These are phyloP conservation scores for Daedaleopsis nitida DNA, from an alignment of 768 basidiomycete species.

Conservation along the genomic window DNA sequence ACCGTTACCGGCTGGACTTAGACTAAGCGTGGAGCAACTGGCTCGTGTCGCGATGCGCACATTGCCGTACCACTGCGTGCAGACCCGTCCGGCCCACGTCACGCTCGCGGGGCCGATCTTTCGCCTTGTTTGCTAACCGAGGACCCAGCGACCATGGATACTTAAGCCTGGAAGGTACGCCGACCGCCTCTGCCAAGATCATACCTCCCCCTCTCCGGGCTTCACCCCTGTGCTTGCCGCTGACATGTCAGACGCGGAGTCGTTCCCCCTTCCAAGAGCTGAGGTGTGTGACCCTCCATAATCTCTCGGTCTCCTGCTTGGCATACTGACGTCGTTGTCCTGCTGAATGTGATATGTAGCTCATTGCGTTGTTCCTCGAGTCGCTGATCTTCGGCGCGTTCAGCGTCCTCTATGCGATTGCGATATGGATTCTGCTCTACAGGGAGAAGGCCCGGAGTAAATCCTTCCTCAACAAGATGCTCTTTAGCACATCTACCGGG, in stretches of 20 bases:
- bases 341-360: not conserved
- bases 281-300: not conserved
- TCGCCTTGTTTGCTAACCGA: not conserved
- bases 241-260: not conserved
- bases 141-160: not conserved
- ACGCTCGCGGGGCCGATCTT: no score
- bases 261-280: slow-evolving; percentile 1
- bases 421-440: slow-evolving; percentile 4
- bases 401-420: not conserved
- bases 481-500: slow-evolving; percentile 1
- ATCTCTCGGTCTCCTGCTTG: not conserved
- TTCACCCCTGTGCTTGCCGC: not conserved
- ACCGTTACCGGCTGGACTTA: no score
- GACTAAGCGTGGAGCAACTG: no score
- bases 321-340: not conserved
- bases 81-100: no score
- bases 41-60: no score
- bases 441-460: not conserved
- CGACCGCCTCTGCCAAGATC: not conserved
- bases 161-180: not conserved
- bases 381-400: slow-evolving; percentile 4
- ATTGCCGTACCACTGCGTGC: no score
- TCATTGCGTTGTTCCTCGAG: slow-evolving; percentile 4
- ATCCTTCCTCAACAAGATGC: not conserved
- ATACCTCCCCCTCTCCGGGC: not conserved